Conservation (phyloP, 305 asterid species). For the Fraxinus sp. region DNA sequence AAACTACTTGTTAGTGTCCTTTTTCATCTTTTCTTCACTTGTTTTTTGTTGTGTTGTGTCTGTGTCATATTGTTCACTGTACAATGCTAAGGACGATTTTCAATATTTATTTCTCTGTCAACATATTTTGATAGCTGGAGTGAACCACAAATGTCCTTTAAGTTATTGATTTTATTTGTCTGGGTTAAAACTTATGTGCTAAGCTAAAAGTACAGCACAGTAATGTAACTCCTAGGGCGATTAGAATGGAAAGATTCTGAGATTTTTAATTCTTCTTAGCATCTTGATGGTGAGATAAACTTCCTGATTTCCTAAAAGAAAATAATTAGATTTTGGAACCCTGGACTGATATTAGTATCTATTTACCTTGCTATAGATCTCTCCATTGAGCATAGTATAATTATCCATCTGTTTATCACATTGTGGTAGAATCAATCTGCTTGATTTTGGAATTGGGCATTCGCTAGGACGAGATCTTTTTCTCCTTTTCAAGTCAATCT, state of each 20-base stretch:
- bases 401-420: background rate
- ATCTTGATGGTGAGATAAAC: conserved; percentile 8
- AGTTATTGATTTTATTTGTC: background rate
- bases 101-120: background rate
- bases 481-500: background rate
- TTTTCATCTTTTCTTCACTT: conserved; percentile 5
- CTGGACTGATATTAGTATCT: background rate
- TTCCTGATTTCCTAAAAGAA: conserved; percentile 10
- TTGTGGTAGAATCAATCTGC: background rate
- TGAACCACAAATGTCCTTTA: background rate
- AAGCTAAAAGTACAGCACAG: background rate
- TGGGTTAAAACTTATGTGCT: background rate
- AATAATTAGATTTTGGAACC: background rate
- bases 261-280: background rate
- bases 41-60: background rate
- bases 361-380: background rate
- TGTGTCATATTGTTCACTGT: background rate
- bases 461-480: background rate
- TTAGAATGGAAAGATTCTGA: conserved; percentile 2
- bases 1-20: background rate
- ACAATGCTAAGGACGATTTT: background rate
- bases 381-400: background rate
- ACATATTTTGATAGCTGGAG: background rate
- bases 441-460: background rate
- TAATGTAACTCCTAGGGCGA: background rate